phyloP scores from a whole-genome alignment of 768 basidiomycete species.

The Rhizopogon sp. region DNA sequence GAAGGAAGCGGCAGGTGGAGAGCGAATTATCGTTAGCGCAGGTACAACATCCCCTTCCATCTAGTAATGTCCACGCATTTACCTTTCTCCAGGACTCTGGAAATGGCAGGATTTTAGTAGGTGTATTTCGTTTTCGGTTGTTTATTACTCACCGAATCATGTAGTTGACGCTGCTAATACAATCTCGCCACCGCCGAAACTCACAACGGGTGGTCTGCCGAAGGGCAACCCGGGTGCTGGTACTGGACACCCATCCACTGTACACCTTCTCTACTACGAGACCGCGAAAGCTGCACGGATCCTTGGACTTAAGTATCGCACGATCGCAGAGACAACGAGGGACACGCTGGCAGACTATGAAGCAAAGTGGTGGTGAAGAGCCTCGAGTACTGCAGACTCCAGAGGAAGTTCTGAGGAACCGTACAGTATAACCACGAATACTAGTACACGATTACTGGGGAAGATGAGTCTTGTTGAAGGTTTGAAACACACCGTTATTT shows the following conservation, averaged over 20 bases:
- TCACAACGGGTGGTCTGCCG: slow-evolving; percentile 20
- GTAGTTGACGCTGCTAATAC: slow-evolving; percentile 36
- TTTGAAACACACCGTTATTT: too few species aligned
- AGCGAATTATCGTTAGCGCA: slow-evolving; percentile 50
- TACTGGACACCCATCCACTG: slow-evolving; percentile 16
- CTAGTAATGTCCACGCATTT: not conserved
- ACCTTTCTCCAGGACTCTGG: slow-evolving; percentile 14
- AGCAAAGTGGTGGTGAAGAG: slow-evolving; percentile 34
- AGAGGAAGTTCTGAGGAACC: not conserved
- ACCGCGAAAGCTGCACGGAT: slow-evolving; percentile 34
- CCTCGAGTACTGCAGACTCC: not conserved
- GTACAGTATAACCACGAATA: not conserved
- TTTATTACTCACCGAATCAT: not conserved
- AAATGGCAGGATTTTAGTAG: slow-evolving; percentile 29
- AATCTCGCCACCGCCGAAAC: slow-evolving; percentile 24
- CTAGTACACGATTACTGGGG: not conserved
- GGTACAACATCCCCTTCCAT: slow-evolving; percentile 13
- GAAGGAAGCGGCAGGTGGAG: slow-evolving; percentile 45
- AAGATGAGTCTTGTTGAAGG: too few species aligned
- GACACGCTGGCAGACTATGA: slow-evolving; percentile 41
- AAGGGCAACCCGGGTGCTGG: slow-evolving; percentile 31
- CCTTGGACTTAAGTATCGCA: slow-evolving; percentile 37
- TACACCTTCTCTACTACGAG: slow-evolving; percentile 27
- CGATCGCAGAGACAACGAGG: slow-evolving; percentile 33
- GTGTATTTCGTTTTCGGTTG: not conserved